Evolutionary conservation across 1,284 basidiomycete genomes (phyloP), one percentile per base, ranked within the genome.

Genomic region (Pascua guehoae): DNA sequence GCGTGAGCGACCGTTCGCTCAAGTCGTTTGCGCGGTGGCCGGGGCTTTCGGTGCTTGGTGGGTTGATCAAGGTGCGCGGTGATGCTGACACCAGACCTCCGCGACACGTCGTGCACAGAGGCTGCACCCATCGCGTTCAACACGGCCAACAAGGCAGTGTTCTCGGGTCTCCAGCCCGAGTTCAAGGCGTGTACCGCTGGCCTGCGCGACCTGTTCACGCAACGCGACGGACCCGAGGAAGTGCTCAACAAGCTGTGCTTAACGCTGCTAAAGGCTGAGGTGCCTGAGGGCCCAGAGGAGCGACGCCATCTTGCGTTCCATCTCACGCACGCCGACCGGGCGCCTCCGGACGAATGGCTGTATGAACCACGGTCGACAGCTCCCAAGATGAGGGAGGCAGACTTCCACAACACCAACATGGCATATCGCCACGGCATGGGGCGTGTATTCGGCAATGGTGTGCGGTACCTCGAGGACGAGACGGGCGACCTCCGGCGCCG

Each of bases 41-140:
- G 0, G 73, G 73, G 1, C 57, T 75, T 40, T 56, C 64, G 5
- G 41, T 71, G 15, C 55, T 75, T 1, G 72, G 70, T 72, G 54
- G 54, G 70, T 60, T 3, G 9, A 15, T 1, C 12, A n/a, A 14
- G n/a, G n/a, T n/a, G n/a, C n/a, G n/a, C n/a, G n/a, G n/a, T 8
- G 1, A 44, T 32, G 18, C 52, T 53, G 41, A 54, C 57, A 2
- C 16, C 55, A 70, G 72, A 75, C 41, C 44, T 72, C 0, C 67
- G 73, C 8, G 64, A 68, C 32, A 74, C 73, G 10, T 70, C 69
- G 2, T 70, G 68, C 42, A 73, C 72, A 0, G 43, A 56, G 5
- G 57, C 55, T 0, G 65, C 61, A 2, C 54, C 67, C 8, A 55
- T 56, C 12, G 62, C 71, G 7, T 66, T 70, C 56, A 73, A 73